Percentiles rank a stretch among this genome's conserved stretches.
Conservation (phyloP, 495 filamentous ascomycete genomes). For the Penicillium nucicola region DNA sequence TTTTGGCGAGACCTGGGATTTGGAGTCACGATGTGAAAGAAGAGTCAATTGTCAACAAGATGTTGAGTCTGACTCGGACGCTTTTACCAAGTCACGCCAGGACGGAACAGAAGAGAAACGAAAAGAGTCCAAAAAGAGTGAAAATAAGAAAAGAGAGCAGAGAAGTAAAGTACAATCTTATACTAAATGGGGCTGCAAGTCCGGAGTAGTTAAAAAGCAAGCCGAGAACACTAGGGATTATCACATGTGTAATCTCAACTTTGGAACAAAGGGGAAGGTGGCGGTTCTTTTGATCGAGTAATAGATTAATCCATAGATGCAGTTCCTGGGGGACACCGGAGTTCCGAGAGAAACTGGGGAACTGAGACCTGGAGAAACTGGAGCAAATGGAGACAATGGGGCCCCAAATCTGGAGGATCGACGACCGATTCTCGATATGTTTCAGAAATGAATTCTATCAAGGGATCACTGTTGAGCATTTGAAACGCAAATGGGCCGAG, state of each 20-base stretch:
- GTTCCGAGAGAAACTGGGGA: not conserved
- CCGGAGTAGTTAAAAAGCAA: not conserved
- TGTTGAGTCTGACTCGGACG: not conserved
- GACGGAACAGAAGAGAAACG: slow-evolving; percentile 1
- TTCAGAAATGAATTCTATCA: not conserved
- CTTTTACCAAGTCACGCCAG: not conserved
- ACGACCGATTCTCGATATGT: not conserved
- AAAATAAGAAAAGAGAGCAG: not conserved
- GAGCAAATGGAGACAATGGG: too few relatives aligned
- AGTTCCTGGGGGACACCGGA: slow-evolving; percentile 8
- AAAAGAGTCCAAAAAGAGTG: not conserved
- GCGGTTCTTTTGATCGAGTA: not conserved
- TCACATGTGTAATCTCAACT: not conserved
- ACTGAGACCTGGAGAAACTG: not conserved
- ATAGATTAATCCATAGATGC: not conserved
- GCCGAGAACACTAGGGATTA: not conserved
- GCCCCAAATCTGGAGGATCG: not conserved
- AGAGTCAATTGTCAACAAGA: not conserved
- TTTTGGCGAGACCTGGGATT: slow-evolving; percentile 9
- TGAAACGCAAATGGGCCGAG: too few relatives aligned
- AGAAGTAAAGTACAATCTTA: slow-evolving; percentile 5
- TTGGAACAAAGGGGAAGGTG: not conserved
- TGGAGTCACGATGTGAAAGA: not conserved
- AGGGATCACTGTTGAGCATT: too few relatives aligned
- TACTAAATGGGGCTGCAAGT: slow-evolving; percentile 5